These are phyloP conservation scores for Oryza coarctata DNA, from an alignment of 176 grass and related monocot species.

Conservation along the genomic window DNA sequence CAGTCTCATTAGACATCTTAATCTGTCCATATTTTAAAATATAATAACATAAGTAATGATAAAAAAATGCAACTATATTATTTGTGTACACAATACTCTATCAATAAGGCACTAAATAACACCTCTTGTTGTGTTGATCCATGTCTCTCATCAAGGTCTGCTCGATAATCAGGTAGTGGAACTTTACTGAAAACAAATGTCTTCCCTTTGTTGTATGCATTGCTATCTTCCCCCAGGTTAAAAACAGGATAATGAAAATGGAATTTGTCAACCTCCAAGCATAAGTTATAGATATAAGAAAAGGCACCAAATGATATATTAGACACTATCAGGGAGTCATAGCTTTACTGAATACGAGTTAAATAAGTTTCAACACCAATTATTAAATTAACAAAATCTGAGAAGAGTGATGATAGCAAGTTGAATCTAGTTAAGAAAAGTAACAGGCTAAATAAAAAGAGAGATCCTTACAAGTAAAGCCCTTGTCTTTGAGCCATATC, in stretches of 20 bases:
- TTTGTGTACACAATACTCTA: constrained; percentile 20
- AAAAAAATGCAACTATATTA: constrained; percentile 14
- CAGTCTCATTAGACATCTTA: constrained; percentile 93
- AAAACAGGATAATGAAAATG: constrained; percentile 35
- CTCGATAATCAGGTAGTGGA: constrained; percentile 91
- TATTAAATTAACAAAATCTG: background rate
- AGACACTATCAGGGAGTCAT: background rate
- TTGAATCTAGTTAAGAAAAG: constrained; percentile 25
- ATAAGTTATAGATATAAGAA: background rate
- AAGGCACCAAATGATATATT: constrained; percentile 14
- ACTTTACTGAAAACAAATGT: constrained; percentile 91
- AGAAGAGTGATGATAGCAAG: constrained; percentile 11
- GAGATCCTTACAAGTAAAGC: constrained; percentile 79
- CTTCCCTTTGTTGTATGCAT: constrained; percentile 92
- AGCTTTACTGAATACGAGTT: background rate
- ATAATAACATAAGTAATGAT: constrained; percentile 36
- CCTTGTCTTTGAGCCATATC: constrained; percentile 78
- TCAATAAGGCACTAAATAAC: constrained; percentile 27
- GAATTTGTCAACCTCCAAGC: constrained; percentile 35
- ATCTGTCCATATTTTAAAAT: constrained; percentile 61
- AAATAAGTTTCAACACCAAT: background rate
- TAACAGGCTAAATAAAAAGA: constrained; percentile 20
- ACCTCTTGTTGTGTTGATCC: constrained; percentile 97
- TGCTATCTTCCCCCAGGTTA: constrained; percentile 66
- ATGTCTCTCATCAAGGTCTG: constrained; percentile 91